Evolutionary conservation across 441 rosid species (phyloP), one percentile per base, ranked within the genome.

Genomic region (Pelargonium hybrid): DNA sequence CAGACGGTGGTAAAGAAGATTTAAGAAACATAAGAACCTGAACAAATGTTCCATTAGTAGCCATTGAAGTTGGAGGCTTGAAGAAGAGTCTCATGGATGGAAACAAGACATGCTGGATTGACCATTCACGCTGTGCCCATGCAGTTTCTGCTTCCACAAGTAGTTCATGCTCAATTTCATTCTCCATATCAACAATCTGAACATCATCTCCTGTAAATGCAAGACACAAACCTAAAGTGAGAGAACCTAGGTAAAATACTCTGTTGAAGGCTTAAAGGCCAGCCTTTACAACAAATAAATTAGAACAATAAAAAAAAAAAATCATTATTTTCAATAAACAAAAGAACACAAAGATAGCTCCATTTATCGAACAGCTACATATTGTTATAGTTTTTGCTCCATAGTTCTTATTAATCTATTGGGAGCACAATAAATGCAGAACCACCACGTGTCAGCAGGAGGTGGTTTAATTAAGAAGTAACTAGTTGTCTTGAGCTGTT

Each of bases 41-140:
- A 66, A 93, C 92, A 85, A 91, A 90, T 70, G 98, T 86, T 75
- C 98, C 98, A 82, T 90, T 83, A 70, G 84, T 75, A 71, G 92
- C 88, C 98, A 91, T 88, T 69, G 93, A 84, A 73, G 83, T 73
- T 59, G 90, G 92, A 50, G 98, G 98, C 81, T 90, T 88, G 43
- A 93, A 79, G 82, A 93, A 93, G 69, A 93, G 87, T 82, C 90
- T 90, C 87, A 91, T 79, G 59, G 98, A 81, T 1, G 98, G 93
- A 83, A 93, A 88, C 81, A 93, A 74, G 67, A 93, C 92, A 72
- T 93, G 98, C 80, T 90, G 97, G 75, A 90, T 88, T 31, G 93
- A 87, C 97, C 98, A 93, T 81, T 93, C 97, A 67, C 95, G 96
- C 78, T 88, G 96, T 62, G 94, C 85, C 98, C 98, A 93, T 34